Conservation (phyloP, 2,329 filamentous ascomycete genomes). For the Neopestalotiopsis sp. region DNA sequence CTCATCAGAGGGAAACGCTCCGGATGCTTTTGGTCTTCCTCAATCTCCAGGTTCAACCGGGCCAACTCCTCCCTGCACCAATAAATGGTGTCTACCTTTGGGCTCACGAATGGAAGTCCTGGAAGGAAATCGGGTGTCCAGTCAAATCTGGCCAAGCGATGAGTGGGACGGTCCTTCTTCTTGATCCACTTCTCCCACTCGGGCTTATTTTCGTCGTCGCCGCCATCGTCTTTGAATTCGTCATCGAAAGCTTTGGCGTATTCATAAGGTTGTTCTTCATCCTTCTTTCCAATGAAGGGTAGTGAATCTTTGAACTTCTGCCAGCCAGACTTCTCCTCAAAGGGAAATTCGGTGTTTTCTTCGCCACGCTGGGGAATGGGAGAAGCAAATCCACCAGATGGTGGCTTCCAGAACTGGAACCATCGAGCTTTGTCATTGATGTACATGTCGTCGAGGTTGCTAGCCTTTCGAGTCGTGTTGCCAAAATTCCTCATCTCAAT, state of each 20-base stretch:
- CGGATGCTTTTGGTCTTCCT: constrained; percentile 83
- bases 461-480: constrained; percentile 60
- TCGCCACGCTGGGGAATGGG: constrained; percentile 65
- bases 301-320: constrained; percentile 55
- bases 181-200: constrained; percentile 85
- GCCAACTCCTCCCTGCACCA: constrained; percentile 88
- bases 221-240: constrained; percentile 57
- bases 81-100: constrained; percentile 95
- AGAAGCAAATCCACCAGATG: constrained; percentile 64
- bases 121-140: constrained; percentile 72
- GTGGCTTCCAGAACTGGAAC: constrained; percentile 71
- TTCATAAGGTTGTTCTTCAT: constrained; percentile 46
- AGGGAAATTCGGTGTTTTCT: constrained; percentile 47
- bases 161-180: constrained; percentile 82
- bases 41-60: constrained; percentile 88
- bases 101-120: constrained; percentile 77
- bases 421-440: constrained; percentile 53
- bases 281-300: constrained; percentile 53
- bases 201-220: constrained; percentile 62
- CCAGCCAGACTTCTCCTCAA: constrained; percentile 55
- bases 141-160: constrained; percentile 70
- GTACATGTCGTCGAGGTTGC: constrained; percentile 56
- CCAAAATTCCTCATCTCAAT: constrained; percentile 41
- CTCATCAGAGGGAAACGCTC: constrained; percentile 92
- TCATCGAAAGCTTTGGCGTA: constrained; percentile 71